A percentile compares a stretch with the other conserved stretches of the same genome.
These are phyloP conservation scores for Hypoxylon rubiginosum DNA, from an alignment of 2,329 filamentous ascomycete genomes.

Conservation along the genomic window DNA sequence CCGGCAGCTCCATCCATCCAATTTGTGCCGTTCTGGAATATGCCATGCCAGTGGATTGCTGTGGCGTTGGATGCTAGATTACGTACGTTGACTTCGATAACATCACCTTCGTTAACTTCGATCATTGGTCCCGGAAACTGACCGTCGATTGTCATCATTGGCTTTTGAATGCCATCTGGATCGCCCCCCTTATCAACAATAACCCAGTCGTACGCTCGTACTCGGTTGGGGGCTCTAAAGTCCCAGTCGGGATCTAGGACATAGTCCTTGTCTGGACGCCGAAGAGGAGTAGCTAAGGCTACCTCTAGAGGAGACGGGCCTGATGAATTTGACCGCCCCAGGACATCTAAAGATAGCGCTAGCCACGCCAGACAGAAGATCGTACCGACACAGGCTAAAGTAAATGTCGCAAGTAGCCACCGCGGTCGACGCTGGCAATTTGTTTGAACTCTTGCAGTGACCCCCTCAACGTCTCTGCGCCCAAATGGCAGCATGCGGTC, in stretches of 20 bases:
- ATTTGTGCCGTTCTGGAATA: slow-evolving; percentile 82
- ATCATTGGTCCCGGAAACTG: slow-evolving; percentile 81
- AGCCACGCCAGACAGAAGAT: slow-evolving; percentile 30
- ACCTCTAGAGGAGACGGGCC: slow-evolving; percentile 20
- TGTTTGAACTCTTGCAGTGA: slow-evolving; percentile 10
- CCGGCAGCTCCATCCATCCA: slow-evolving; percentile 80
- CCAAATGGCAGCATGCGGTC: slow-evolving; percentile 24
- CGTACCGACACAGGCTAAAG: slow-evolving; percentile 29
- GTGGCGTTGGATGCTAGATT: slow-evolving; percentile 77
- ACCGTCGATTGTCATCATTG: slow-evolving; percentile 79
- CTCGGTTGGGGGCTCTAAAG: slow-evolving; percentile 61
- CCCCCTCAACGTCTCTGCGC: slow-evolving; percentile 20
- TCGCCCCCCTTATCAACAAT: slow-evolving; percentile 70
- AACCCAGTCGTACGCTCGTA: slow-evolving; percentile 71
- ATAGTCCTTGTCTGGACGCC: slow-evolving; percentile 61
- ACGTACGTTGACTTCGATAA: slow-evolving; percentile 75
- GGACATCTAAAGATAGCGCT: slow-evolving; percentile 25
- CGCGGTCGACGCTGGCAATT: slow-evolving; percentile 13
- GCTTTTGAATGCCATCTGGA: slow-evolving; percentile 70
- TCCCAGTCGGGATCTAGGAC: slow-evolving; percentile 70
- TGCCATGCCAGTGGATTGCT: slow-evolving; percentile 81
- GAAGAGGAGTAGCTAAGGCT: slow-evolving; percentile 24
- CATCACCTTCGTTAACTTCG: slow-evolving; percentile 80
- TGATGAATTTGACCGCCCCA: slow-evolving; percentile 4
- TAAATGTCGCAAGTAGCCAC: slow-evolving; percentile 33